Conservation (phyloP, 225 moss, liverwort and hornwort genomes). For the Anthoceros angustus region DNA sequence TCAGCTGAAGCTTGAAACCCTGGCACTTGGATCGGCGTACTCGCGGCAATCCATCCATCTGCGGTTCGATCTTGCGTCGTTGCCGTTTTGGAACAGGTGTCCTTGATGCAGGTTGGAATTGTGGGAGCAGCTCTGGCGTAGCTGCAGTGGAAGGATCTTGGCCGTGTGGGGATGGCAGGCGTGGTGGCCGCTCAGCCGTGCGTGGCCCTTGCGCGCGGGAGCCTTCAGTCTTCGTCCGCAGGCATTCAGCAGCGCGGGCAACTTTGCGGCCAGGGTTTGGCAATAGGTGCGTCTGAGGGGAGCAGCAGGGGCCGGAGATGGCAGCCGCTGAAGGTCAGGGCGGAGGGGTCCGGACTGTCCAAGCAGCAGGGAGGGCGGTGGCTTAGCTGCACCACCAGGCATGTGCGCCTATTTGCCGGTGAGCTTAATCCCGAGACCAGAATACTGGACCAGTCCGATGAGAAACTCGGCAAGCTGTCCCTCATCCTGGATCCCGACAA, state of each 20-base stretch:
- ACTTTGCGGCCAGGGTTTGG: slow-evolving; percentile 1
- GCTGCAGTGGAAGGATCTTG: neutral
- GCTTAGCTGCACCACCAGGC: slow-evolving; percentile 89
- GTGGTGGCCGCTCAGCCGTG: neutral
- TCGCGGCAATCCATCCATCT: too few relatives aligned
- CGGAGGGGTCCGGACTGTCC: slow-evolving; percentile 38
- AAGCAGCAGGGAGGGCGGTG: slow-evolving; percentile 65
- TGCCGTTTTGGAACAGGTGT: too few relatives aligned
- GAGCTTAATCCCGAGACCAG: slow-evolving; percentile 51
- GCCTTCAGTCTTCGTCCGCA: neutral
- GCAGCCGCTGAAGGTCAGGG: slow-evolving; percentile 31
- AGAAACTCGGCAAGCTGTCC: slow-evolving; percentile 75
- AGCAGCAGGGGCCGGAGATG: slow-evolving; percentile 17
- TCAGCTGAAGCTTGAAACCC: too few relatives aligned
- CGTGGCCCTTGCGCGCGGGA: neutral
- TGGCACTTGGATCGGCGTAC: too few relatives aligned
- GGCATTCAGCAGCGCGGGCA: neutral
- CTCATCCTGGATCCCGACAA: slow-evolving; percentile 92
- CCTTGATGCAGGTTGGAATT: neutral
- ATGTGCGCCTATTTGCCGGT: slow-evolving; percentile 68
- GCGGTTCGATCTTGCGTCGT: too few relatives aligned
- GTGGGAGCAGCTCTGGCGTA: neutral
- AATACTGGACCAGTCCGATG: slow-evolving; percentile 52
- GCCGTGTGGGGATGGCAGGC: neutral
- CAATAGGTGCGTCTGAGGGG: neutral